phyloP scores from a whole-genome alignment of 768 basidiomycete genomes.

The Heimioporus sp. region DNA sequence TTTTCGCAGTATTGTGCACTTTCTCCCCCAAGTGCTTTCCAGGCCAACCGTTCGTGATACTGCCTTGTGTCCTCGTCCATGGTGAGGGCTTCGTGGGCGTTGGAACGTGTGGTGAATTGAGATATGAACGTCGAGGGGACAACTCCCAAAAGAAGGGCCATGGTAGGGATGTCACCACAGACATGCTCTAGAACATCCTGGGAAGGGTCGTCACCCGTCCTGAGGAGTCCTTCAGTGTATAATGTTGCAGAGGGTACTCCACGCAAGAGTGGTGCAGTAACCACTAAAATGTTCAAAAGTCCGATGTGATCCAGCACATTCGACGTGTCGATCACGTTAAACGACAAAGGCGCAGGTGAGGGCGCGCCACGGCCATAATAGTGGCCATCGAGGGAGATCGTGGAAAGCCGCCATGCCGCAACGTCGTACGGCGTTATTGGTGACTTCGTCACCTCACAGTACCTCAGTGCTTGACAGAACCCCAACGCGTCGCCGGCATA shows the following conservation, averaged over 20 bases:
- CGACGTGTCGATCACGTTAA: conserved; percentile 33
- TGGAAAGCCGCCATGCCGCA: conserved; percentile 23
- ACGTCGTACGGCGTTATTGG: conserved; percentile 17
- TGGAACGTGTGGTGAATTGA: conserved; percentile 25
- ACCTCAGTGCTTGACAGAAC: conserved; percentile 21
- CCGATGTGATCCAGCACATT: conserved; percentile 27
- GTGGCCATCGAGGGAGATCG: conserved; percentile 18
- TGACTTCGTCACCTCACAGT: conserved; percentile 7
- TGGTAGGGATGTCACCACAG: conserved; percentile 24
- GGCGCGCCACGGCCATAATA: conserved; percentile 14
- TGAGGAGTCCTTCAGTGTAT: conserved; percentile 28
- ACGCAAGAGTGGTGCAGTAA: conserved; percentile 20
- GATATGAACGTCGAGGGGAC: conserved; percentile 21
- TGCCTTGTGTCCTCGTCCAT: conserved; percentile 5
- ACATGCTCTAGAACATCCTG: conserved; percentile 15
- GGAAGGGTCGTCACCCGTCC: conserved; percentile 7
- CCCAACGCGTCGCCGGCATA: conserved; percentile 28
- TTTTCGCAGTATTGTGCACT: no score
- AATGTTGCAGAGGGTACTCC: conserved; percentile 19
- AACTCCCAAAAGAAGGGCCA: conserved; percentile 25
- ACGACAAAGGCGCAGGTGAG: conserved; percentile 21
- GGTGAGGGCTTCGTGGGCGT: conserved; percentile 15
- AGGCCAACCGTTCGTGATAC: conserved; percentile 25
- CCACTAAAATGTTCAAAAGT: conserved; percentile 26
- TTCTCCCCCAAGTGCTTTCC: conserved; percentile 11